phyloP scores from a whole-genome alignment of 345 rosid species.

The Melaleuca alternifolia region DNA sequence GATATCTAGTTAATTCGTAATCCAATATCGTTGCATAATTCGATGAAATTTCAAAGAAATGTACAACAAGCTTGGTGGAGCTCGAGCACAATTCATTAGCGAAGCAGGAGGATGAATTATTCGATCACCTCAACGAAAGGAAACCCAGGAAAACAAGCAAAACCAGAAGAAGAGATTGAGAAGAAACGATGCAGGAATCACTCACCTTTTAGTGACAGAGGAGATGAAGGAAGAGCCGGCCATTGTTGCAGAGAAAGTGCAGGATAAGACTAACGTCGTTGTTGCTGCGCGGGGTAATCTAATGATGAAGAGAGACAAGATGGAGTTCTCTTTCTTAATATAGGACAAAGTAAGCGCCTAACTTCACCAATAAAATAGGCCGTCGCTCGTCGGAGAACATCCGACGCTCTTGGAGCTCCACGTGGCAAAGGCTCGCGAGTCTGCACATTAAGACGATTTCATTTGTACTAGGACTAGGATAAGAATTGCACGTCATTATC shows the following conservation, averaged over 20 bases:
- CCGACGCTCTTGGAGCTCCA: background rate
- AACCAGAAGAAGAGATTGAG: no score
- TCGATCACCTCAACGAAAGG: background rate
- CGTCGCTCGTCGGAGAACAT: no score
- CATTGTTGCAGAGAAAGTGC: background rate
- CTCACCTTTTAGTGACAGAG: background rate
- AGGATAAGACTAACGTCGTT: background rate
- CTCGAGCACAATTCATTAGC: background rate
- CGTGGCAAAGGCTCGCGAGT: background rate
- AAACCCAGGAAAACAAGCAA: no score
- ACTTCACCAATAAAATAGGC: no score
- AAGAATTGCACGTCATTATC: background rate
- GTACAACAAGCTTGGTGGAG: background rate
- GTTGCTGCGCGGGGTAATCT: no score
- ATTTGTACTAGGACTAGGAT: background rate
- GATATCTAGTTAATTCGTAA: background rate
- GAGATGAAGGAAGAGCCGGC: conserved; percentile 5
- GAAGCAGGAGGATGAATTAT: background rate
- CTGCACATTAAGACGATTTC: background rate
- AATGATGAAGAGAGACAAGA: background rate
- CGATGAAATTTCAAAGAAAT: background rate
- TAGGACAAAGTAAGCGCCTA: background rate
- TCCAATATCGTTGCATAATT: background rate
- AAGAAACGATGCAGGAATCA: background rate
- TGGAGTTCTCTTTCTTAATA: background rate